These are phyloP conservation scores for Bipolaris sorokiniana DNA, from an alignment of 2,329 filamentous ascomycete genomes.

Conservation along the genomic window DNA sequence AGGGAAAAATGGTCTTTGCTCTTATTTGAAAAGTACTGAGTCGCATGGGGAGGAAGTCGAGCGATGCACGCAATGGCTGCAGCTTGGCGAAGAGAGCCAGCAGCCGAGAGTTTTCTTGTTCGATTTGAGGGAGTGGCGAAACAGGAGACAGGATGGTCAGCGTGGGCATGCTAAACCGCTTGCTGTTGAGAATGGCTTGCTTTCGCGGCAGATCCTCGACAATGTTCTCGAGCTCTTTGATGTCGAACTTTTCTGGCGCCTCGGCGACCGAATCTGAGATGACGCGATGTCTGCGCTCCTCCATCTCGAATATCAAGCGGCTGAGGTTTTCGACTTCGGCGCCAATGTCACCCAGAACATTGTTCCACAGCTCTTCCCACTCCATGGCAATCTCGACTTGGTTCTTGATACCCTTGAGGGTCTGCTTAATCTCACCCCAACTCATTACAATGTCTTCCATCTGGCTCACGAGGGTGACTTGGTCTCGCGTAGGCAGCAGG, in stretches of 20 bases:
- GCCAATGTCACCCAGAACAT: slow-evolving; percentile 89
- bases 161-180: slow-evolving; percentile 70
- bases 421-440: slow-evolving; percentile 81
- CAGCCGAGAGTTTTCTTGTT: slow-evolving; percentile 84
- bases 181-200: slow-evolving; percentile 61
- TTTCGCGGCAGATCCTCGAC: slow-evolving; percentile 79
- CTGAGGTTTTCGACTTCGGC: slow-evolving; percentile 82
- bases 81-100: slow-evolving; percentile 92
- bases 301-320: slow-evolving; percentile 93
- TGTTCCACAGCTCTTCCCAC: slow-evolving; percentile 97
- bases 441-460: slow-evolving; percentile 87
- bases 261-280: slow-evolving; percentile 65
- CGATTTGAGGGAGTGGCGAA: slow-evolving; percentile 59
- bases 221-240: slow-evolving; percentile 90
- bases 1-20: slow-evolving; percentile 81
- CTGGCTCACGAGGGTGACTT: slow-evolving; percentile 78
- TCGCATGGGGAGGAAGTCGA: slow-evolving; percentile 96
- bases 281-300: slow-evolving; percentile 87
- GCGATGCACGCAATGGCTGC: slow-evolving; percentile 88
- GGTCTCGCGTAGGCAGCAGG: slow-evolving; percentile 71
- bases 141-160: slow-evolving; percentile 68
- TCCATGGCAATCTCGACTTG: slow-evolving; percentile 98
- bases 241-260: slow-evolving; percentile 70
- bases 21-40: slow-evolving; percentile 83
- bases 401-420: slow-evolving; percentile 78